Evolutionary conservation across 345 rosid genomes (phyloP).

Genomic region (Syzygium aromaticum): DNA sequence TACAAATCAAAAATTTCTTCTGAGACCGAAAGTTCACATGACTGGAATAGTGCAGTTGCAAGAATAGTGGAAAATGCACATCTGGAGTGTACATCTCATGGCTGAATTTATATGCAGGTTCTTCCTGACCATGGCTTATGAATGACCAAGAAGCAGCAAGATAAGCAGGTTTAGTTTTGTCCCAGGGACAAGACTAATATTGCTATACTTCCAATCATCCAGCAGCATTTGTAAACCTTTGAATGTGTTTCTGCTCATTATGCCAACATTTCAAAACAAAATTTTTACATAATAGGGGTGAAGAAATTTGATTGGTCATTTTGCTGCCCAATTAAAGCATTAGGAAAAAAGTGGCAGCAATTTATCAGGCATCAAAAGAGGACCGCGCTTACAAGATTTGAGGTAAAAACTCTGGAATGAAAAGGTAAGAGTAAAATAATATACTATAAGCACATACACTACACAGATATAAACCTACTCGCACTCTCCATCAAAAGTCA

Average conservation of each 20-base stretch:
- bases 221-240: neutral
- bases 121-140: neutral
- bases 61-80: neutral
- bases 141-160: neutral
- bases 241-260: neutral
- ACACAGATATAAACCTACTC: neutral
- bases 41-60: neutral
- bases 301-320: neutral
- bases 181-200: neutral
- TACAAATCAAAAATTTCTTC: constrained; percentile 22
- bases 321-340: neutral
- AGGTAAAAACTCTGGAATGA: neutral
- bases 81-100: neutral
- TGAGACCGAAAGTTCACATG: neutral
- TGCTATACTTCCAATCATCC: neutral
- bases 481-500: neutral
- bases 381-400: neutral
- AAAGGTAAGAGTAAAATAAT: neutral
- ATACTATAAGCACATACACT: neutral
- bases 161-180: neutral
- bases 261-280: neutral
- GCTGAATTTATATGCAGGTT: neutral
- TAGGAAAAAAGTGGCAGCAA: neutral
- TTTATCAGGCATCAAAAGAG: neutral
- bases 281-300: neutral